These are phyloP conservation scores for Lactifluus volemus DNA, from an alignment of 768 basidiomycete species.

Conservation along the genomic window DNA sequence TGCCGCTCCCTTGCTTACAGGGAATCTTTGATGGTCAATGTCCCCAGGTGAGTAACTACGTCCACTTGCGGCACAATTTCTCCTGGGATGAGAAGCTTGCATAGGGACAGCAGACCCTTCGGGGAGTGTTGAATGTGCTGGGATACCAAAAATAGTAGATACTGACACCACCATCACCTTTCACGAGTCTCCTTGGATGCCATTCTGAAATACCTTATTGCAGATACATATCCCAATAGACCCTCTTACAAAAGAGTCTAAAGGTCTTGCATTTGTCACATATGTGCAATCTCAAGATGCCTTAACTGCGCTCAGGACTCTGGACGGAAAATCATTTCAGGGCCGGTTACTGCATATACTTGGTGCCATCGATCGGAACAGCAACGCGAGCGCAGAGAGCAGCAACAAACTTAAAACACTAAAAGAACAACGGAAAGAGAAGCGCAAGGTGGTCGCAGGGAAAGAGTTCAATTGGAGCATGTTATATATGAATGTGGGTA, in stretches of 20 bases:
- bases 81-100: constrained; percentile 34
- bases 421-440: constrained; percentile 49
- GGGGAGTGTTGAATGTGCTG: constrained; percentile 43
- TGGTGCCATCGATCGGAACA: constrained; percentile 64
- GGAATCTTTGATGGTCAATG: neutral
- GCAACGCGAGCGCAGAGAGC: constrained; percentile 36
- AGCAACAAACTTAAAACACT: constrained; percentile 41
- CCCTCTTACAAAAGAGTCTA: constrained; percentile 35
- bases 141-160: constrained; percentile 18
- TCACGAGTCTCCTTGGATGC: neutral
- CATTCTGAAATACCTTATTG: constrained; percentile 2
- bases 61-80: neutral
- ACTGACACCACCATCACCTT: constrained; percentile 7
- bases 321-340: constrained; percentile 84
- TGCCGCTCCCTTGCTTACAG: neutral
- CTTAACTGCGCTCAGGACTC: constrained; percentile 59
- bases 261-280: constrained; percentile 56
- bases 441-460: constrained; percentile 58
- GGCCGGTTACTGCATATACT: constrained; percentile 88
- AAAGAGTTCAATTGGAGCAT: constrained; percentile 90
- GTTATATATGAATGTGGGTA: constrained; percentile 94
- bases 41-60: constrained; percentile 32
- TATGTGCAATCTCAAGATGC: constrained; percentile 41
- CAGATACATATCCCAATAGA: constrained; percentile 55
- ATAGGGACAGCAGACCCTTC: constrained; percentile 62